phyloP scores from a whole-genome alignment of 129 eudicot genomes.

The Heracleum sosnowskyi region DNA sequence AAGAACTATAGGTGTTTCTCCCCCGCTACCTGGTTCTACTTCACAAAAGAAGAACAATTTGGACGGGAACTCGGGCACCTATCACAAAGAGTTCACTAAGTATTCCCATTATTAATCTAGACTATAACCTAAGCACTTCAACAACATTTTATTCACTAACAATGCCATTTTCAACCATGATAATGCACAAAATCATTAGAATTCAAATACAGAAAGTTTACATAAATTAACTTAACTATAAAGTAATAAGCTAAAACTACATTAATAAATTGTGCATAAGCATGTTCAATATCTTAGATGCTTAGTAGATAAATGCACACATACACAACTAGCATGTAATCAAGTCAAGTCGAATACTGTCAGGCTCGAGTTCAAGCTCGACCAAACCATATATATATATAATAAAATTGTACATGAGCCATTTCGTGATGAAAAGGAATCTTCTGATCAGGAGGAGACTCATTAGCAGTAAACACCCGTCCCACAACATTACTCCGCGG shows the following conservation, averaged over 20 bases:
- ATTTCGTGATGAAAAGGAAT: conserved; percentile 94
- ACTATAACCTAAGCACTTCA: no score
- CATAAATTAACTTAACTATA: background rate
- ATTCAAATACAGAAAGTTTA: background rate
- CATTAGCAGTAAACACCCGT: conserved; percentile 91
- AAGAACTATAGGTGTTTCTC: conserved; percentile 94
- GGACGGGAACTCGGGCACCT: conserved; percentile 83
- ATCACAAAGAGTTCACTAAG: background rate
- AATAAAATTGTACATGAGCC: conserved; percentile 61
- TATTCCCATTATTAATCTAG: no score
- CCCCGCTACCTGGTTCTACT: conserved; percentile 78
- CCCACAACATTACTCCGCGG: conserved; percentile 81
- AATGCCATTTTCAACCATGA: background rate
- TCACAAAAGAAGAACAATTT: conserved; percentile 96
- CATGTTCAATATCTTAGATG: no score
- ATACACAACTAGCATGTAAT: no score
- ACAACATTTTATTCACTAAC: background rate
- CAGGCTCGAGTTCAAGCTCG: no score
- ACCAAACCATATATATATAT: no score
- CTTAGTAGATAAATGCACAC: no score
- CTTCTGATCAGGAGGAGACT: conserved; percentile 93
- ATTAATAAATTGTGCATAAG: no score
- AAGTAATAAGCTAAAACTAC: background rate
- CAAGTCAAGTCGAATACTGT: no score
- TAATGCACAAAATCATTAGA: background rate